phyloP scores from a whole-genome alignment of 1,139 yeast genomes.

The Pichia inconspicua region DNA sequence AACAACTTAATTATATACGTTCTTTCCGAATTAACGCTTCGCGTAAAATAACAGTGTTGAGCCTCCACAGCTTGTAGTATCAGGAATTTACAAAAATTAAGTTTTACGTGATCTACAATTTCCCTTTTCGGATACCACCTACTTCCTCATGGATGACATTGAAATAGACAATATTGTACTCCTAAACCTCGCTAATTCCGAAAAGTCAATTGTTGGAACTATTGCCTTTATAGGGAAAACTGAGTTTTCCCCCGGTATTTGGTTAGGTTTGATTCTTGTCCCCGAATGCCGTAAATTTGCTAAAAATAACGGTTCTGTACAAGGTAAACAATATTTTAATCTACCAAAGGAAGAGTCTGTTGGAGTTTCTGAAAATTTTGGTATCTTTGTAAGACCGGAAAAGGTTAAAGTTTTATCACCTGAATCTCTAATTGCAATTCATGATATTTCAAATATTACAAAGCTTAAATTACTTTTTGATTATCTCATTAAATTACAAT shows the following conservation, averaged over 20 bases:
- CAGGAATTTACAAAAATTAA: too few species aligned
- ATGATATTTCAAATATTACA: not conserved
- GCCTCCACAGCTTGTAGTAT: too few species aligned
- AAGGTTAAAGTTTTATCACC: slow-evolving; percentile 11
- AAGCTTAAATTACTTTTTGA: slow-evolving; percentile 20
- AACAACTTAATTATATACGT: too few species aligned
- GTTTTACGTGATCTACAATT: not conserved
- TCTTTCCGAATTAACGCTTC: not conserved
- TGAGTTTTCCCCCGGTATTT: slow-evolving; percentile 52
- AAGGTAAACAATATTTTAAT: slow-evolving; percentile 55
- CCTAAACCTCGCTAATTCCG: not conserved
- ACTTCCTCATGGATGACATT: not conserved
- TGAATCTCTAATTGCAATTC: slow-evolving; percentile 22
- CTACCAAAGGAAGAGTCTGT: not conserved
- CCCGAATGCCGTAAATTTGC: slow-evolving; percentile 41
- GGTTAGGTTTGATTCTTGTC: slow-evolving; percentile 77
- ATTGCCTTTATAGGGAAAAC: slow-evolving; percentile 48
- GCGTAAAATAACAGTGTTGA: not conserved
- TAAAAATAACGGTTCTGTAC: slow-evolving; percentile 71
- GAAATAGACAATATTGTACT: slow-evolving; percentile 1
- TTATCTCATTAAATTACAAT: slow-evolving; percentile 33
- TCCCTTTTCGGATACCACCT: not conserved
- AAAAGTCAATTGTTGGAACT: slow-evolving; percentile 29
- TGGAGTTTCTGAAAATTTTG: slow-evolving; percentile 34
- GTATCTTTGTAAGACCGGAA: slow-evolving; percentile 50